These are phyloP conservation scores for Golubevia sp. DNA, from an alignment of 1,284 basidiomycete genomes.

Conservation along the genomic window DNA sequence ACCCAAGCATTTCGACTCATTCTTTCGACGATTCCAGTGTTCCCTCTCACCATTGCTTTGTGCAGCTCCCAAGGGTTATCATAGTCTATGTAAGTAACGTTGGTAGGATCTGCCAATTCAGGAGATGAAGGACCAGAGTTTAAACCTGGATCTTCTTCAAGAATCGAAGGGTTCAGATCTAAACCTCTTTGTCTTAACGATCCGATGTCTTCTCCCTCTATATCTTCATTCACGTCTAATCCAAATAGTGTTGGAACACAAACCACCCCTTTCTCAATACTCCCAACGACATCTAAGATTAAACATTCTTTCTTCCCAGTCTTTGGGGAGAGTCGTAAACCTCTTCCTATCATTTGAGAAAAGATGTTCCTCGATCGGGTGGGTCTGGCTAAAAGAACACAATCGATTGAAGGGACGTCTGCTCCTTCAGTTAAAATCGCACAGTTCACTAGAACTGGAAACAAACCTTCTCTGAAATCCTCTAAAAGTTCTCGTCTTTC, in stretches of 20 bases:
- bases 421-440: slow-evolving; percentile 60
- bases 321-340: slow-evolving; percentile 79
- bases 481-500: slow-evolving; percentile 73
- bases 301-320: slow-evolving; percentile 85
- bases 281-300: slow-evolving; percentile 90
- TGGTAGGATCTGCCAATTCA: slow-evolving; percentile 30
- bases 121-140: background rate
- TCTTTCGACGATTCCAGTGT: slow-evolving; percentile 66
- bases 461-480: slow-evolving; percentile 74
- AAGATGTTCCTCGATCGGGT: slow-evolving; percentile 87
- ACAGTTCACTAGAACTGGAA: slow-evolving; percentile 89
- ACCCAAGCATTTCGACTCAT: slow-evolving; percentile 76
- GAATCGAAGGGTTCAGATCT: background rate
- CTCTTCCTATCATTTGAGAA: slow-evolving; percentile 94
- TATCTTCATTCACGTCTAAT: slow-evolving; percentile 73
- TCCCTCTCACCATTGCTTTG: slow-evolving; percentile 65
- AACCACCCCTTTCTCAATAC: slow-evolving; percentile 73
- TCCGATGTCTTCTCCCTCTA: slow-evolving; percentile 67
- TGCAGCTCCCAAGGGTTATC: slow-evolving; percentile 72
- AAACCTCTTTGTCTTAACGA: background rate
- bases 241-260: slow-evolving; percentile 86
- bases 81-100: slow-evolving; percentile 79
- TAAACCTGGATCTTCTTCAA: slow-evolving; percentile 17
- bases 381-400: slow-evolving; percentile 75
- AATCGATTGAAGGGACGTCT: slow-evolving; percentile 71